Base-by-base conservation (phyloP, 1,139 yeast species). In the Geotrichum cucujoidarum region DNA sequence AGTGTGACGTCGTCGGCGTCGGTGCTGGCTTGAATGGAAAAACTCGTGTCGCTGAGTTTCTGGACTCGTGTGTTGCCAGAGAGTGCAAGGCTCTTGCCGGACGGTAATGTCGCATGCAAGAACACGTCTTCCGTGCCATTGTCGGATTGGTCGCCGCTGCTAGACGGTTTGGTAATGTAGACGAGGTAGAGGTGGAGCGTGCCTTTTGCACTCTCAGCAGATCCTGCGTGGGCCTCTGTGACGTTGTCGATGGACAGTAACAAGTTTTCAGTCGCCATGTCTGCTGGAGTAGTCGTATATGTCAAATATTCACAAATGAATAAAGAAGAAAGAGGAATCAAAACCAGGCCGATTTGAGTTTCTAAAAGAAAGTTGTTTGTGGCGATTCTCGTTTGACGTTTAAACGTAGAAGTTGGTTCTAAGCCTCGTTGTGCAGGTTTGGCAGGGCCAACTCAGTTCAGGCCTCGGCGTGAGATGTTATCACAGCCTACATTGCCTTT, bases 91-190 rank as follows among this genome's bases (percentile, higher is more conserved):
- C 34, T 40, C 20, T 38, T 21, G 3, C 39, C 43, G 1, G 52
- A 49, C 1, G 52, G 52, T 6, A 49, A 32, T 7, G 45, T 39
- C 3, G 43, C 36, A 18, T 40, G 42, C 17, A 49, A 27, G 30
- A 42, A 49, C 3, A 30, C 31, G 4, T 44, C 40, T 34, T 42
- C 36, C 16, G 17, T 29, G n/a, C 43, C 43, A 10, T 39, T 35
- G 14, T 18, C 11, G 6, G 30, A 21, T 16, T 16, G 21, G 27
- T 39, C 21, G 14, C 43, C 43, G 27, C 17, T 18, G 13, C 35
- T 34, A 3, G 35, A 22, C n/a, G n/a, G n/a, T 17, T 18, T 18
- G 11, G 39, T 5, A 3, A 43, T 33, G 7, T 27, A 18, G 6
- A 49, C 43, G 3, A 49, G 33, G 14, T 47, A 45, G 11, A 49